Conservation (phyloP, 139 green algal genomes). For the Pleodorina starrii region DNA sequence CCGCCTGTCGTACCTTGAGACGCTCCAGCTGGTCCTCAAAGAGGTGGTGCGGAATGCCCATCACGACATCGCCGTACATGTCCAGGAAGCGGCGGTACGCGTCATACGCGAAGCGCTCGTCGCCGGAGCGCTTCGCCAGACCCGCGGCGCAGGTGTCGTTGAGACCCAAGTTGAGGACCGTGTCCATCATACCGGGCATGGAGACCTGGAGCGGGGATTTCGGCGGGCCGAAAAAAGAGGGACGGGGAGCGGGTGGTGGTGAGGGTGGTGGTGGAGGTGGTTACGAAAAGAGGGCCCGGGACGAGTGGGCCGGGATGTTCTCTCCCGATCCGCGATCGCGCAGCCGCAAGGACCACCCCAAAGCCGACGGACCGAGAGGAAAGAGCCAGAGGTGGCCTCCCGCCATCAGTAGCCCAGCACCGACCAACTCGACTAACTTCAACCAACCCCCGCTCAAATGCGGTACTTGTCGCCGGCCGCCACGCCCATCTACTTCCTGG, state of each 20-base stretch:
- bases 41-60: slow-evolving; percentile 83
- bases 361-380: no score
- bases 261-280: no score
- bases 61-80: slow-evolving; percentile 91
- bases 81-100: slow-evolving; percentile 87
- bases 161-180: slow-evolving; percentile 92
- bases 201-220: slow-evolving; percentile 58
- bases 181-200: slow-evolving; percentile 95
- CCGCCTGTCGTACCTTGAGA: slow-evolving; percentile 77
- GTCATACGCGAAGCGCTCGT: slow-evolving; percentile 84
- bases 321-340: no score
- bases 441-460: no score
- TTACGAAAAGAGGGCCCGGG: background rate
- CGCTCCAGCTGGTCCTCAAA: slow-evolving; percentile 87
- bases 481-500: no score
- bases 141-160: slow-evolving; percentile 84
- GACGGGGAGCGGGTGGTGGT: background rate
- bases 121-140: slow-evolving; percentile 68
- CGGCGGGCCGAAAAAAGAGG: no score
- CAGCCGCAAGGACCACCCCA: no score
- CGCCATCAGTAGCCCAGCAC: no score
- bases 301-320: no score
- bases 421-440: no score
- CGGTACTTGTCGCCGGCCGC: no score
- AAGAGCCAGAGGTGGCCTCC: no score